These are phyloP conservation scores for Trichoderma koningii DNA, from an alignment of 2,329 filamentous ascomycete genomes.

Conservation along the genomic window DNA sequence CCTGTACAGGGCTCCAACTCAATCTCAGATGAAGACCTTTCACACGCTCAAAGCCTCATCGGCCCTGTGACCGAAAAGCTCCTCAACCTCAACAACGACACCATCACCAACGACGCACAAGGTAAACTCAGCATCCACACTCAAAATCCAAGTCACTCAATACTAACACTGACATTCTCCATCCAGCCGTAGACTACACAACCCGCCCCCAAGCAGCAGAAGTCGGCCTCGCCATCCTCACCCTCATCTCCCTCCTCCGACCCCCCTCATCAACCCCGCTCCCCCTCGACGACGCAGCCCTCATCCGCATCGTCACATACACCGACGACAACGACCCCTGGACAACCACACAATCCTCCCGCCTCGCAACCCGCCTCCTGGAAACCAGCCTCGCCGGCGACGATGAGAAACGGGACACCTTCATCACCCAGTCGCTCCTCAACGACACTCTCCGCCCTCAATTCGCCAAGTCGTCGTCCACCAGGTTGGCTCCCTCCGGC, in stretches of 20 bases:
- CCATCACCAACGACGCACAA: not conserved
- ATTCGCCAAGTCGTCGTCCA: conserved; percentile 58
- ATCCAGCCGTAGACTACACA: conserved; percentile 8
- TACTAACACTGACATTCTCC: not conserved
- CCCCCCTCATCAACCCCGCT: not conserved
- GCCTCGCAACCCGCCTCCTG: conserved; percentile 40
- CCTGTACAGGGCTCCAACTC: not conserved
- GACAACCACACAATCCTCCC: conserved; percentile 41
- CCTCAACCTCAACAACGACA: not conserved
- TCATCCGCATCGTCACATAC: conserved; percentile 40
- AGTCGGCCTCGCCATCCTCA: conserved; percentile 16
- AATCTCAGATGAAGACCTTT: not conserved
- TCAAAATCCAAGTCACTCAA: no score
- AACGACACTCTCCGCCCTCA: conserved; percentile 65
- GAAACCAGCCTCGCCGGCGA: conserved; percentile 32
- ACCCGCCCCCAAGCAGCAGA: conserved; percentile 20
- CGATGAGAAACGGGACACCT: conserved; percentile 32
- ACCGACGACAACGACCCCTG: conserved; percentile 42
- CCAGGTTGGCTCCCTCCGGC: conserved; percentile 40
- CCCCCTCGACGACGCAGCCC: conserved; percentile 15
- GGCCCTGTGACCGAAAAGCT: not conserved
- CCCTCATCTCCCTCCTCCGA: not conserved
- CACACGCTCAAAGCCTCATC: not conserved
- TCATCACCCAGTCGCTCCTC: conserved; percentile 61
- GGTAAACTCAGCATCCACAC: not conserved